Conservation (phyloP, 148 eudicot genomes). For the Suaeda aralocaspica region DNA sequence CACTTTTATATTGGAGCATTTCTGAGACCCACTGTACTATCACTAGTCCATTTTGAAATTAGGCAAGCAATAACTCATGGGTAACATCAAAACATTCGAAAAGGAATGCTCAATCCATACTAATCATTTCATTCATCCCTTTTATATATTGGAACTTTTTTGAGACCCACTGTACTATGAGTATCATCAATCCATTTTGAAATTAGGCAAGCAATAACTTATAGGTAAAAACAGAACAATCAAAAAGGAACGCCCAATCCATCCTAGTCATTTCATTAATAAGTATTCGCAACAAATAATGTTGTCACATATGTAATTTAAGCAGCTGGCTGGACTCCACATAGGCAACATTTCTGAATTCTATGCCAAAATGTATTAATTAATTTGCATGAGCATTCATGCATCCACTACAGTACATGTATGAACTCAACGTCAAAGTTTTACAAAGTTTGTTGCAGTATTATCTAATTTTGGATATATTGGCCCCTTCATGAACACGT, state of each 20-base stretch:
- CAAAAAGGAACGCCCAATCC: not conserved
- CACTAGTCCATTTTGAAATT: not conserved
- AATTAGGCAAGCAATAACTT: constrained; percentile 6
- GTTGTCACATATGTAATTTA: not conserved
- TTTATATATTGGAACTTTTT: too few relatives aligned
- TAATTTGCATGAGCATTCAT: not conserved
- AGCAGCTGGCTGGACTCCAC: not conserved
- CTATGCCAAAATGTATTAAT: not conserved
- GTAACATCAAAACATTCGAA: not conserved
- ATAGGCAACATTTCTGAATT: not conserved
- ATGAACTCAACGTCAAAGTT: not conserved
- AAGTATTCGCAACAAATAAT: not conserved
- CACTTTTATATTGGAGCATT: not conserved
- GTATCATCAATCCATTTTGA: too few relatives aligned
- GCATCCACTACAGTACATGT: not conserved
- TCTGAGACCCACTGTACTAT: not conserved
- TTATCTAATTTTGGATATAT: not conserved
- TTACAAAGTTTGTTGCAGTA: not conserved
- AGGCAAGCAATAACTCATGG: not conserved
- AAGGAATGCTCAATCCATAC: not conserved
- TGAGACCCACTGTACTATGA: too few relatives aligned
- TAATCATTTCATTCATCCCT: not conserved
- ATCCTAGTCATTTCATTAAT: not conserved
- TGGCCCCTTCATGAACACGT: not conserved
- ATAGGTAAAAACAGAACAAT: not conserved